Percentiles rank a stretch among this genome's conserved stretches.
These are phyloP conservation scores for Daldinia vernicosa DNA, from an alignment of 495 filamentous ascomycete genomes.

Conservation along the genomic window DNA sequence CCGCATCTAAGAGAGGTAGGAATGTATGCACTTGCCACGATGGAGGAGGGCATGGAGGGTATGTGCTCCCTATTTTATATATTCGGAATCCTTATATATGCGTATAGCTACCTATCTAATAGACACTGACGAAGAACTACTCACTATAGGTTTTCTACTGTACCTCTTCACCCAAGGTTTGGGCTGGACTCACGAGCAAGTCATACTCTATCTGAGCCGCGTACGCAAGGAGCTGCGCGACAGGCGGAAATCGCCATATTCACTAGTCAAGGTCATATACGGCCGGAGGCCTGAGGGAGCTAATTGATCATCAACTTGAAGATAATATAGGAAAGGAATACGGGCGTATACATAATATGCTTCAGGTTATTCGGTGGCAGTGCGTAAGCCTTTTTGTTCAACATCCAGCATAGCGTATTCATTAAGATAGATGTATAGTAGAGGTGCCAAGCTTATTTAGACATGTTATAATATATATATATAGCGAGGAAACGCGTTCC, in stretches of 20 bases:
- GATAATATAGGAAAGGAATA: background rate
- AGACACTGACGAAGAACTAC: background rate
- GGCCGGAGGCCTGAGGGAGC: slow-evolving; percentile 30
- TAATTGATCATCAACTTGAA: background rate
- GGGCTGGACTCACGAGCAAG: slow-evolving; percentile 44
- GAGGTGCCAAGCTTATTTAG: background rate
- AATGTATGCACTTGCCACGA: slow-evolving; percentile 31
- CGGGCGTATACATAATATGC: background rate
- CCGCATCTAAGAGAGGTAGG: slow-evolving; percentile 61
- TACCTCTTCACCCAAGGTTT: slow-evolving; percentile 41
- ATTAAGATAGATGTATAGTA: background rate
- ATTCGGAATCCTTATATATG: background rate
- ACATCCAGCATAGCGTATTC: background rate
- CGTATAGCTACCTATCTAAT: background rate
- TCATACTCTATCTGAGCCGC: slow-evolving; percentile 37
- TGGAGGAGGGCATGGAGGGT: slow-evolving; percentile 46
- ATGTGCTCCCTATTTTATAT: slow-evolving; percentile 2
- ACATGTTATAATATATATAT: background rate
- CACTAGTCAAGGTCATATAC: slow-evolving; percentile 34
- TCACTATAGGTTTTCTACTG: slow-evolving; percentile 33
- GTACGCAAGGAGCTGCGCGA: slow-evolving; percentile 45
- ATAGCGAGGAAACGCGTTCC: background rate
- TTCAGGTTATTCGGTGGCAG: background rate
- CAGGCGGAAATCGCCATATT: slow-evolving; percentile 35
- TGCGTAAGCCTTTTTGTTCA: background rate